phyloP scores from a whole-genome alignment of 306 rosid species.

The Quercus suber region DNA sequence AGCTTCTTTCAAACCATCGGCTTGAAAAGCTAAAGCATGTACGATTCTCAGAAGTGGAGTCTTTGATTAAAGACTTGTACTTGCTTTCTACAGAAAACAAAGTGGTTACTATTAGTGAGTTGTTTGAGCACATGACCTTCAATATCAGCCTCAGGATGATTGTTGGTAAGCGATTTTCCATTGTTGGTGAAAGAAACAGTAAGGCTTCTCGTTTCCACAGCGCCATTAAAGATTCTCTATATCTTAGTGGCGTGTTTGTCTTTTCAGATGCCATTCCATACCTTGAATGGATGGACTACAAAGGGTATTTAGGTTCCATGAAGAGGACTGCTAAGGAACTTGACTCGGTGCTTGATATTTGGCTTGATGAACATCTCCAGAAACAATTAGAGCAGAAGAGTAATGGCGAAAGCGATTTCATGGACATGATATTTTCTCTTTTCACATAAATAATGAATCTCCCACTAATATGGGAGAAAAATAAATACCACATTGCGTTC shows the following conservation, averaged over 20 bases:
- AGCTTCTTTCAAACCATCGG: constrained; percentile 23
- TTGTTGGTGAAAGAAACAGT: constrained; percentile 10
- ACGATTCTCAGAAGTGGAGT: constrained; percentile 25
- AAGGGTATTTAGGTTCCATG: constrained; percentile 53
- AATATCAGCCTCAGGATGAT: constrained; percentile 39
- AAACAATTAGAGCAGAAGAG: neutral
- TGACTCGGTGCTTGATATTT: constrained; percentile 35
- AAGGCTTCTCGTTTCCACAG: constrained; percentile 33
- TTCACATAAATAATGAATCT: too few species aligned
- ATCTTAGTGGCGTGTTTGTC: constrained; percentile 55
- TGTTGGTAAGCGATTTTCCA: constrained; percentile 47
- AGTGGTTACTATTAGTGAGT: constrained; percentile 29
- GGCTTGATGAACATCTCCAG: constrained; percentile 44
- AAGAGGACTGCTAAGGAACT: constrained; percentile 37
- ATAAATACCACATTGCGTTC: too few species aligned
- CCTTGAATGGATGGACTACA: constrained; percentile 40
- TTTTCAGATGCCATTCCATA: constrained; percentile 44
- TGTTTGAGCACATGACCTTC: constrained; percentile 51
- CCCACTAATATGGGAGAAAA: too few species aligned
- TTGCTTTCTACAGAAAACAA: neutral
- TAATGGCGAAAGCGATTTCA: constrained; percentile 27
- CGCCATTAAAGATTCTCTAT: constrained; percentile 35
- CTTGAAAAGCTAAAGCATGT: constrained; percentile 41
- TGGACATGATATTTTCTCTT: constrained; percentile 12
- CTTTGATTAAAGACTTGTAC: constrained; percentile 31